Percentiles rank a stretch among this genome's conserved stretches.
Evolutionary conservation across 345 rosid genomes (phyloP).

Genomic region (Mangifera indica): DNA sequence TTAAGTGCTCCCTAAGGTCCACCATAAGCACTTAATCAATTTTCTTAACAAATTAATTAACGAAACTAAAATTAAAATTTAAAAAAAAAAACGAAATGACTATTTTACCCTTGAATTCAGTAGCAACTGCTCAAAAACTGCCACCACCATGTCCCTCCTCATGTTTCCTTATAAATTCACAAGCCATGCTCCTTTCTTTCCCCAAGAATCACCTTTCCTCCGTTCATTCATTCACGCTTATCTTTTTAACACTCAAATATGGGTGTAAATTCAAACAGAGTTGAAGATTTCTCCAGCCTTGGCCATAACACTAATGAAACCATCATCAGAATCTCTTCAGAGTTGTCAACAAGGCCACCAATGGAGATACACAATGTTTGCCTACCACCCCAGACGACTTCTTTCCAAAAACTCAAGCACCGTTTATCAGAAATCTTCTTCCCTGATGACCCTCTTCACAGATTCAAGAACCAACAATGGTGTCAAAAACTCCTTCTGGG

Average conservation of each 20-base stretch:
- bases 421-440: constrained; percentile 72
- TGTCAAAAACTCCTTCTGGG: constrained; percentile 52
- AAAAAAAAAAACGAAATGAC: neutral
- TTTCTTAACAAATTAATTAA: neutral
- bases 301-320: constrained; percentile 3
- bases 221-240: neutral
- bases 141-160: constrained; percentile 13
- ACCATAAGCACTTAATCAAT: no score
- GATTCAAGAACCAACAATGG: constrained; percentile 76
- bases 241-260: constrained; percentile 18
- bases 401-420: constrained; percentile 60
- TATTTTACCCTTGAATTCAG: neutral
- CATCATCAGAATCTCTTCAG: constrained; percentile 21
- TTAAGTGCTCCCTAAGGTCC: no score
- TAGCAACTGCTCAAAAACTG: constrained; percentile 15
- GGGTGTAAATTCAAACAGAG: constrained; percentile 49
- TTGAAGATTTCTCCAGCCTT: constrained; percentile 42
- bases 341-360: constrained; percentile 18
- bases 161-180: constrained; percentile 31
- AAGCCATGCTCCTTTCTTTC: constrained; percentile 12
- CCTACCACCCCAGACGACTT: constrained; percentile 62
- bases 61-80: neutral
- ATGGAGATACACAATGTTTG: constrained; percentile 69
- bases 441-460: constrained; percentile 91
- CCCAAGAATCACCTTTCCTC: constrained; percentile 13